Evolutionary conservation across 2,329 filamentous ascomycete genomes (phyloP).

Genomic region (Alternaria sp.): DNA sequence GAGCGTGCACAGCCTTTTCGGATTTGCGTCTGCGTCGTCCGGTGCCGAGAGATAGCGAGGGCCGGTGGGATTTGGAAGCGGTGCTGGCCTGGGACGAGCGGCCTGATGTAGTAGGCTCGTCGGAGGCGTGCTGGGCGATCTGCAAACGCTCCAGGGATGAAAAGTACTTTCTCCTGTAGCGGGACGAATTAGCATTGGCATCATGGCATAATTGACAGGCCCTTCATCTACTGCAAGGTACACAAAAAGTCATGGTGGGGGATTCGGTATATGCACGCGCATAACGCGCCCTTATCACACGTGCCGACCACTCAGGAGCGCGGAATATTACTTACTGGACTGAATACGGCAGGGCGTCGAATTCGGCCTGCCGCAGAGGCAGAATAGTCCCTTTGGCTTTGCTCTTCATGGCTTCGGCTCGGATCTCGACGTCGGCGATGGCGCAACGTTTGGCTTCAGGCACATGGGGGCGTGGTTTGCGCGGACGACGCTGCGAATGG

Average conservation of each 20-base stretch:
- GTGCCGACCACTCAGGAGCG: constrained; percentile 19
- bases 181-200: constrained; percentile 29
- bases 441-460: constrained; percentile 13
- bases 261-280: constrained; percentile 35
- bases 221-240: constrained; percentile 38
- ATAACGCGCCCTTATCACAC: constrained; percentile 29
- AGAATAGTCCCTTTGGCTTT: constrained; percentile 30
- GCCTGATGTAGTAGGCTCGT: constrained; percentile 28
- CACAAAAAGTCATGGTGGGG: constrained; percentile 23
- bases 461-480: constrained; percentile 10
- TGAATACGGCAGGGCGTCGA: constrained; percentile 50
- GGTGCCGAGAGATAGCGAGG: constrained; percentile 27
- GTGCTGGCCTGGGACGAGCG: constrained; percentile 35
- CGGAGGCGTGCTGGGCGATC: constrained; percentile 61
- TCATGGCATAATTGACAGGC: constrained; percentile 22
- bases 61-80: constrained; percentile 24
- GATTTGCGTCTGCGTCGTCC: constrained; percentile 44
- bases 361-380: constrained; percentile 48
- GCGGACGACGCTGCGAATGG: constrained; percentile 10
- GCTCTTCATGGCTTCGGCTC: constrained; percentile 36
- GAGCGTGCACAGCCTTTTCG: constrained; percentile 36
- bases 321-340: constrained; percentile 49
- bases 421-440: constrained; percentile 13
- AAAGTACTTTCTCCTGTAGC: constrained; percentile 68
- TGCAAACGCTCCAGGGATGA: constrained; percentile 73